A percentile compares a stretch with the other conserved stretches of the same genome.
These are phyloP conservation scores for Xylaria scruposa DNA, from an alignment of 495 filamentous ascomycete species.

Conservation along the genomic window DNA sequence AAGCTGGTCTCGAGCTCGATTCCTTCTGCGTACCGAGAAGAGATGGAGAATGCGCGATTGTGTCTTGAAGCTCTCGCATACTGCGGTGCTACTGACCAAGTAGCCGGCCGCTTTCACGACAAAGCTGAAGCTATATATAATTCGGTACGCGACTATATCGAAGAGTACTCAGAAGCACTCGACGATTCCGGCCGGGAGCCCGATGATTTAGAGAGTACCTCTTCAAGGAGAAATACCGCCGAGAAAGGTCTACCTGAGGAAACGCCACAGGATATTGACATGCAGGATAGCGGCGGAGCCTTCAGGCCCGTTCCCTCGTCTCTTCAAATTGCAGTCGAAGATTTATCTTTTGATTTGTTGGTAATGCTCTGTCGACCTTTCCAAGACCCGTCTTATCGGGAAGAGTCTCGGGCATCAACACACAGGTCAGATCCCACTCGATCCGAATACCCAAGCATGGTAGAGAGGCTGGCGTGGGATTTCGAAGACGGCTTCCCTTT, in stretches of 20 bases:
- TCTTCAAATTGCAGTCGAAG: background rate
- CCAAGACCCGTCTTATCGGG: background rate
- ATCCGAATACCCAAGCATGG: background rate
- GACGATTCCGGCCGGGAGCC: background rate
- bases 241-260: background rate
- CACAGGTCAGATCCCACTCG: background rate
- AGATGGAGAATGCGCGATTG: background rate
- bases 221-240: background rate
- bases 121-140: background rate
- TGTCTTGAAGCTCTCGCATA: slow-evolving; percentile 1
- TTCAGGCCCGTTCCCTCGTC: background rate
- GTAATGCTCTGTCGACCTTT: background rate
- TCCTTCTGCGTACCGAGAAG: background rate
- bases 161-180: background rate
- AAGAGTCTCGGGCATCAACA: background rate
- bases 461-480: background rate
- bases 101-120: background rate
- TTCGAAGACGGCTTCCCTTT: background rate
- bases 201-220: background rate
- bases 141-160: background rate
- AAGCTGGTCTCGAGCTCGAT: background rate
- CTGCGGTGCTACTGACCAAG: background rate
- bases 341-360: background rate
- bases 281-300: background rate
- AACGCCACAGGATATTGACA: no score